Conservation (phyloP, 148 eudicot genomes). For the Mesembryanthemum crystallinum region DNA sequence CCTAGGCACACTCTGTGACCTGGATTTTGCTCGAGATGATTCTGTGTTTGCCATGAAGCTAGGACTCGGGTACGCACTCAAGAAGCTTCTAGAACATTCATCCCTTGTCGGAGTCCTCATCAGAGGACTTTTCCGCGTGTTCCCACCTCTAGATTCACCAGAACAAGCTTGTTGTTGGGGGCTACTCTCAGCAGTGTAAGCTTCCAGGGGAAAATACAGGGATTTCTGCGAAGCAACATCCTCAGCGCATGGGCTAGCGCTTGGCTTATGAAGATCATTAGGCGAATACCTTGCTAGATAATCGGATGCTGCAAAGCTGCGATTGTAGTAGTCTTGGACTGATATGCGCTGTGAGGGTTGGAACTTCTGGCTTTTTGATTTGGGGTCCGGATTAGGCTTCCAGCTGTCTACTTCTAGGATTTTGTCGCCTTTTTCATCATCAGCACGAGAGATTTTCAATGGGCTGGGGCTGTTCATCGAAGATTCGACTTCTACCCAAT, state of each 20-base stretch:
- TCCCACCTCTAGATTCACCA: constrained; percentile 48
- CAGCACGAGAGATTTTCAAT: constrained; percentile 23
- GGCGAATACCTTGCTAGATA: constrained; percentile 42
- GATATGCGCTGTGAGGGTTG: constrained; percentile 37
- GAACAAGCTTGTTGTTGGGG: constrained; percentile 43
- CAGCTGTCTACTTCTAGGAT: constrained; percentile 86
- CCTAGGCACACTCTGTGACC: constrained; percentile 82
- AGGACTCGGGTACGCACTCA: constrained; percentile 45
- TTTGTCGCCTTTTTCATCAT: constrained; percentile 69
- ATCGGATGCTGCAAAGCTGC: constrained; percentile 41
- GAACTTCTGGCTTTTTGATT: constrained; percentile 20
- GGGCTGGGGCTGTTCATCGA: constrained; percentile 48
- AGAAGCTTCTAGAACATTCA: constrained; percentile 52
- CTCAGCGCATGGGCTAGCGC: constrained; percentile 39
- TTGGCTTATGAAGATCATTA: constrained; percentile 35
- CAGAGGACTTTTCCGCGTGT: constrained; percentile 43
- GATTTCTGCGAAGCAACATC: constrained; percentile 53
- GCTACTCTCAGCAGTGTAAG: constrained; percentile 32
- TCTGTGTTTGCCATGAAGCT: constrained; percentile 76
- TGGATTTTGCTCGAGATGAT: constrained; percentile 58
- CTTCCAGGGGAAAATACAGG: constrained; percentile 38
- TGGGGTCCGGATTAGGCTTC: constrained; percentile 51
- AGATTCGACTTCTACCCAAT: constrained; percentile 59
- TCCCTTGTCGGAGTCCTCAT: constrained; percentile 53
- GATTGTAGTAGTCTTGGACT: constrained; percentile 38